Percentiles rank a stretch among this genome's conserved stretches.
phyloP scores from a whole-genome alignment of 805 yeast species.

The Saturnispora dispora region DNA sequence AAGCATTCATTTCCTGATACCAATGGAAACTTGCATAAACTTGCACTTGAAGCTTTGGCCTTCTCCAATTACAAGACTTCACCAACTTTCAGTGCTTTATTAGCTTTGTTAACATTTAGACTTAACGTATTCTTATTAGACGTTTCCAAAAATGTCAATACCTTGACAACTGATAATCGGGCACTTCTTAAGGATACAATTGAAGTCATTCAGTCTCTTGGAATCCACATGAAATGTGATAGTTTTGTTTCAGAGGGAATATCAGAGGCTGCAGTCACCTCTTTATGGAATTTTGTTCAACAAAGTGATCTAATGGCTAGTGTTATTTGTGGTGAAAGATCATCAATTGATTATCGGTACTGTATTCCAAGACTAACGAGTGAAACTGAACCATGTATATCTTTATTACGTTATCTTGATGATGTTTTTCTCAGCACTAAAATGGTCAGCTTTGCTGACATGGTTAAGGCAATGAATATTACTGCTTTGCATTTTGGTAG shows the following conservation, averaged over 20 bases:
- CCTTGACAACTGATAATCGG: background rate
- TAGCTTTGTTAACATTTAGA: constrained; percentile 2
- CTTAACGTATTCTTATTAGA: background rate
- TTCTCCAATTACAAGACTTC: background rate
- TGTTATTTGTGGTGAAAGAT: constrained; percentile 14
- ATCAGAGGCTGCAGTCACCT: background rate
- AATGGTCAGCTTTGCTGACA: constrained; percentile 3
- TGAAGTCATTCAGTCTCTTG: background rate
- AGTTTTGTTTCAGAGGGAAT: background rate
- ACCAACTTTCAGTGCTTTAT: background rate
- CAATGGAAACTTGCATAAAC: background rate
- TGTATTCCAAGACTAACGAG: constrained; percentile 11
- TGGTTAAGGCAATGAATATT: constrained; percentile 4
- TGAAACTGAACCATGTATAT: background rate
- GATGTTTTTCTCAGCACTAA: constrained; percentile 2
- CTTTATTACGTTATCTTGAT: constrained; percentile 3
- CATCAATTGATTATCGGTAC: constrained; percentile 15
- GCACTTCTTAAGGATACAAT: background rate
- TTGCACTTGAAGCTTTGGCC: background rate
- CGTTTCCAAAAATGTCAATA: background rate
- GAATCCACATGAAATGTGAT: constrained; percentile 2
- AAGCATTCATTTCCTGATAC: constrained; percentile 1
- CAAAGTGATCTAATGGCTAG: constrained; percentile 15
- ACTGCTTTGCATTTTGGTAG: background rate
- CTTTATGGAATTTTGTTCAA: constrained; percentile 14